Base-by-base conservation (phyloP, 1,284 basidiomycete genomes). In the Rhodotorula sp. region DNA sequence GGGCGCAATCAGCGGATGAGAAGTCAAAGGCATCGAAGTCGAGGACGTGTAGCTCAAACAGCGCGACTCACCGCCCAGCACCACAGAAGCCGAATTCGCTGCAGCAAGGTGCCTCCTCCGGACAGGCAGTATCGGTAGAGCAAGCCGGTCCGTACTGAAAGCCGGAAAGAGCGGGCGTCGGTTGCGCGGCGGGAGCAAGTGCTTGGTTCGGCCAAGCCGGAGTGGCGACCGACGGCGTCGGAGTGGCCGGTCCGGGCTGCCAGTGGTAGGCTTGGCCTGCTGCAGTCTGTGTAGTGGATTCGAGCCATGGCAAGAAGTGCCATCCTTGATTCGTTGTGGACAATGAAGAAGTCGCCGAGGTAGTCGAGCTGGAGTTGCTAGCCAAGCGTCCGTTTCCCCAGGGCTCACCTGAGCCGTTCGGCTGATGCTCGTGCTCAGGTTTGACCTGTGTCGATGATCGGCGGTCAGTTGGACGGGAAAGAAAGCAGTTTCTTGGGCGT, bases 1-100 rank as follows among this genome's bases (percentile, higher is more conserved):
- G 18, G 34, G 47, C 38, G 14, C 26, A 14, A 60, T 43, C 38
- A 43, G 38, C 12, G 38, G 38, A 31, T 21, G 23, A 4, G 2
- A 15, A 14, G 34, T 16, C 21, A n/a, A 16, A 23, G 43, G 26
- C 2, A 16, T 1, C 6, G 28, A 19, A 54, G 4, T 12, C 26
- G 16, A 28, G 38, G 8, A 10, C 10, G 38, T 12, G 38, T 43
- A 14, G 38, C 38, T 43, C 38, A 43, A 8, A 14, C 38, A n/a
- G 26, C 26, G 16, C 26, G 2, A 26, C 69, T 45, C 28, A 70
- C 68, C 68, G 50, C 2, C 84, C 87, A 23, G 80, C 82, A 8
- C 89, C 88, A 78, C 90, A 91, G 78, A 87, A 91, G 6, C 90
- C 89, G 74, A 85, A 90, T 84, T 90, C 86, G 78, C 88, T 89